Evolutionary conservation across 345 rosid species (phyloP).

Genomic region (Syzygium oleosum): DNA sequence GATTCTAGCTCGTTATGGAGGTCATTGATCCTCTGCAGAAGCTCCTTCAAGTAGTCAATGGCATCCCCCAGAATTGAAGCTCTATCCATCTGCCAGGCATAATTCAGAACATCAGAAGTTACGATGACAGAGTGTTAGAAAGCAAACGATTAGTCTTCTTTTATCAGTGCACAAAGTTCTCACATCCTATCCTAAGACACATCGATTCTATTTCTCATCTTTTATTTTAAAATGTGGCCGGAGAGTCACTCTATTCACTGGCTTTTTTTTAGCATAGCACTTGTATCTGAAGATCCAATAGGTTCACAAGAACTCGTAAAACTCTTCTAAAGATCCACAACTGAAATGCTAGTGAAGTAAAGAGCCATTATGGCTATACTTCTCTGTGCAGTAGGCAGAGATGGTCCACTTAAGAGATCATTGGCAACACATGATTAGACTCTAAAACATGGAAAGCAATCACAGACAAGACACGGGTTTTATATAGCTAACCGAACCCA

Average conservation of each 20-base stretch:
- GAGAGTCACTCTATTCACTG: neutral
- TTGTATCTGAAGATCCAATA: neutral
- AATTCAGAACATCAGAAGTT: neutral
- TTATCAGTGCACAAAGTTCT: neutral
- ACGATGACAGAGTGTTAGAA: neutral
- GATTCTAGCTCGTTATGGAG: constrained; percentile 88
- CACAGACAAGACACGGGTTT: neutral
- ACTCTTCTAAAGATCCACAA: neutral
- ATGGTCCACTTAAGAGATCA: neutral
- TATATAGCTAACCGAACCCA: neutral
- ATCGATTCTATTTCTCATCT: neutral
- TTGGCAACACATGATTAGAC: neutral
- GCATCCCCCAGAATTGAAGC: constrained; percentile 98
- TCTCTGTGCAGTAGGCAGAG: neutral
- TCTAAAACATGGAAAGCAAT: neutral
- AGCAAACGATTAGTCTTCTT: neutral
- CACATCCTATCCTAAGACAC: neutral
- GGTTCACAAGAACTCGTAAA: neutral
- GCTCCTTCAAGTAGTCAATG: constrained; percentile 91
- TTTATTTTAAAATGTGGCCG: neutral
- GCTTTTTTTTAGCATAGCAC: neutral
- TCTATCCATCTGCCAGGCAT: constrained; percentile 72
- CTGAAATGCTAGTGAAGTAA: neutral
- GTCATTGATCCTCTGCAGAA: constrained; percentile 85
- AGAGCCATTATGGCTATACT: neutral